These are phyloP conservation scores for Xenoacremonium recifei DNA, from an alignment of 2,329 filamentous ascomycete genomes.

Conservation along the genomic window DNA sequence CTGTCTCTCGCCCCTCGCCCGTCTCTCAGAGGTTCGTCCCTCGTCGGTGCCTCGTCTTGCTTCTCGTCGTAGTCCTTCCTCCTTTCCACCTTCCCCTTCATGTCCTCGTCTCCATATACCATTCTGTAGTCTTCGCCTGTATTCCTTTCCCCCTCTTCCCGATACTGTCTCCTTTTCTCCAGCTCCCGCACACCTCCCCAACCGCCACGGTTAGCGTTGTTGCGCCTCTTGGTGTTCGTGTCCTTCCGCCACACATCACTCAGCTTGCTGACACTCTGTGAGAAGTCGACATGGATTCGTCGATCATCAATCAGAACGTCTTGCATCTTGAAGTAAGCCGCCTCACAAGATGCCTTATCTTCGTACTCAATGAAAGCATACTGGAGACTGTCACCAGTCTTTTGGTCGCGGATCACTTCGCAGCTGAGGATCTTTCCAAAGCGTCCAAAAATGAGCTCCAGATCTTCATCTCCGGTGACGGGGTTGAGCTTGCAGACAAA, in stretches of 20 bases:
- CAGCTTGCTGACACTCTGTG: slow-evolving; percentile 85
- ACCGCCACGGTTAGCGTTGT: slow-evolving; percentile 62
- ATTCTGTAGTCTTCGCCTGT: slow-evolving; percentile 64
- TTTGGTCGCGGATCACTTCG: slow-evolving; percentile 91
- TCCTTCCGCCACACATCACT: slow-evolving; percentile 86
- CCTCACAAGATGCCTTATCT: slow-evolving; percentile 87
- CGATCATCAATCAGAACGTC: slow-evolving; percentile 95
- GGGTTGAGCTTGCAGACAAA: slow-evolving; percentile 99
- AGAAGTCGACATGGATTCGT: slow-evolving; percentile 97
- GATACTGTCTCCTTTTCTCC: slow-evolving; percentile 89
- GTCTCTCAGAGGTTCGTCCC: slow-evolving; percentile 22
- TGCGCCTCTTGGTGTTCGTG: slow-evolving; percentile 75
- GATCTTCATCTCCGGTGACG: slow-evolving; percentile 89
- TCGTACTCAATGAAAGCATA: slow-evolving; percentile 98
- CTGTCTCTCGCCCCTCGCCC: slow-evolving; percentile 26
- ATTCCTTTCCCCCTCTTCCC: slow-evolving; percentile 56
- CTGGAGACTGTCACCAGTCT: slow-evolving; percentile 91
- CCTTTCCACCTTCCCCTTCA: slow-evolving; percentile 50
- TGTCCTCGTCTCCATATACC: slow-evolving; percentile 75
- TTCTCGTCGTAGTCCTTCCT: slow-evolving; percentile 22
- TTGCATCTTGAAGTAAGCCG: slow-evolving; percentile 99
- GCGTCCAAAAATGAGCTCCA: slow-evolving; percentile 93
- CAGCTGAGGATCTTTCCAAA: slow-evolving; percentile 95
- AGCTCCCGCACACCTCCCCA: slow-evolving; percentile 88
- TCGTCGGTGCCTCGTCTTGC: slow-evolving; percentile 4